phyloP scores from a whole-genome alignment of 2,329 filamentous ascomycete species.

The Penicillium sp. region DNA sequence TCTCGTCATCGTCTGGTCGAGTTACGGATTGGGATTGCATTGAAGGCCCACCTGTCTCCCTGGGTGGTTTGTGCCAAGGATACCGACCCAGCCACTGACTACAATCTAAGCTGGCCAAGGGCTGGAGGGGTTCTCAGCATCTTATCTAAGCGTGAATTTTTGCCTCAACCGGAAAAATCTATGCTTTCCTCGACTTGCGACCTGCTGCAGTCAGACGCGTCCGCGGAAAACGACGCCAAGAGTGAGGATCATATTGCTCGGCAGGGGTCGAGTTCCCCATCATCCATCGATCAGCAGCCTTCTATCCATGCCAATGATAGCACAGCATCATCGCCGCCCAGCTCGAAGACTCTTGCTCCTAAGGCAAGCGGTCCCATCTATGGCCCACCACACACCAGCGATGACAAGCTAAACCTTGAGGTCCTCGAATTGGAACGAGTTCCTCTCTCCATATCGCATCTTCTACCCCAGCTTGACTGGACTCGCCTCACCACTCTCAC shows the following conservation, averaged over 20 bases:
- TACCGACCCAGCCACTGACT: slow-evolving; percentile 4
- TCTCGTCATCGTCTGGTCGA: slow-evolving; percentile 68
- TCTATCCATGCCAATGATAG: background rate
- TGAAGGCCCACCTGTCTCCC: slow-evolving; percentile 26
- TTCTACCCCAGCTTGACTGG: slow-evolving; percentile 74
- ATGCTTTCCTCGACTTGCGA: background rate
- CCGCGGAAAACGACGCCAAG: background rate
- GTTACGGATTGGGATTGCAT: slow-evolving; percentile 70
- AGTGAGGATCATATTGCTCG: background rate
- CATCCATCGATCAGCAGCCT: background rate
- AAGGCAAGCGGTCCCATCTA: slow-evolving; percentile 4
- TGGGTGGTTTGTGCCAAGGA: slow-evolving; percentile 29
- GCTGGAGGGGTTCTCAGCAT: slow-evolving; percentile 35
- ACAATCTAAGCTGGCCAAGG: slow-evolving; percentile 31
- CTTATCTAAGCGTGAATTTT: slow-evolving; percentile 17
- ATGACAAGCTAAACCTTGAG: slow-evolving; percentile 62
- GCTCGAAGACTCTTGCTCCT: background rate
- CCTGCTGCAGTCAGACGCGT: slow-evolving; percentile 5
- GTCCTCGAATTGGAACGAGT: slow-evolving; percentile 74
- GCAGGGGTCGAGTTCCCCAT: background rate
- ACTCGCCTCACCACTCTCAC: slow-evolving; percentile 69
- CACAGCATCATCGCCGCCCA: background rate
- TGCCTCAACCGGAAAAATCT: slow-evolving; percentile 5
- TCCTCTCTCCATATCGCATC: slow-evolving; percentile 69
- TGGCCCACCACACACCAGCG: slow-evolving; percentile 19